Evolutionary conservation across 352 stramenopile species (phyloP), one percentile per base, ranked within the genome.

Genomic region (Phytophthora niederhauseri): DNA sequence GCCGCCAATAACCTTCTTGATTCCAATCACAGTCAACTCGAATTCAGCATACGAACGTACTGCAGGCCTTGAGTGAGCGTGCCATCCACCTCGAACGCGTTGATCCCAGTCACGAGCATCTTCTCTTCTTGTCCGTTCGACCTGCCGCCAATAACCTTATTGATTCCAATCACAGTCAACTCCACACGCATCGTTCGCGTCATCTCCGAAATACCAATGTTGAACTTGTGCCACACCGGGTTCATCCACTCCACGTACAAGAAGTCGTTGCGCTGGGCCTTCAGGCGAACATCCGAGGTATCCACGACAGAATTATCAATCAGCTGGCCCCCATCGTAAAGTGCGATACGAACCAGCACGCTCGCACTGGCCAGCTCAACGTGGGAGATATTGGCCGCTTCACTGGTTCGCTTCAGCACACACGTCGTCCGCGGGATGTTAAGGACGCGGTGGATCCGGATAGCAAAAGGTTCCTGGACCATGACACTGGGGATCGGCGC

Each of bases 11-110:
- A 84, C 64, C 61, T 91, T 92, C 61, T 91, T 91, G 19, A 94
- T 77, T 26, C 88, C 88, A 8, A 90, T 57, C 20, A 96, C n/a
- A n/a, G n/a, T n/a, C n/a, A n/a, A n/a, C n/a, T n/a, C n/a, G n/a
- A n/a, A 76, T 91, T 91, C 64, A 90, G 80, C 88, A 96, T 94
- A 57, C 82, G 78, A 20, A 91, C 77, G 65, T 94, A 96, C 26
- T 88, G 85, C 9, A 77, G 69, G 17, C 88, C 85, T 54, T 94
- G 85, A 2, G 70, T 71, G 5, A 96, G 71, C 54, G 68, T 70
- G 28, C 85, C 85, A 61, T 94, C 85, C 20, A 96, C 86, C 20
- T 94, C 85, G 22, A 96, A 96, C 1, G 82, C 82, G 61, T 96
- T 96, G 63, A 96, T 69, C 9, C 88, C 88, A 0, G 86, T 94